Evolutionary conservation across 2,329 filamentous ascomycete species (phyloP), one percentile per base, ranked within the genome.

Genomic region (Fusarium penzigii): DNA sequence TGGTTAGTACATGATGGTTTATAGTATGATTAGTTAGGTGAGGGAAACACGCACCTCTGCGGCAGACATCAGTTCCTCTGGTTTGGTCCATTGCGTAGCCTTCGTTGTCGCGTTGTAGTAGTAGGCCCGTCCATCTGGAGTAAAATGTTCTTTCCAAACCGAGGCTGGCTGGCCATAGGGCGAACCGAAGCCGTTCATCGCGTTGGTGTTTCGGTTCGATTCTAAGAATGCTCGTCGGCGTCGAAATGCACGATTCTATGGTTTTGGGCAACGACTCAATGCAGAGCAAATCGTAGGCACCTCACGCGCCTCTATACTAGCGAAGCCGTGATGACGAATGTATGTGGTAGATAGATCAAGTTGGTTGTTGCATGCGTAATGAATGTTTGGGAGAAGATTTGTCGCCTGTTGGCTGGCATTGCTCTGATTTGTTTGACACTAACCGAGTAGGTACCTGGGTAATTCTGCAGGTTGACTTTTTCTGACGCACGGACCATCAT

Each of bases 11-110:
- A 52, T 34, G 32, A 25, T 29, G 40, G 12, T 39, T 6, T 5
- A 39, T n/a, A n/a, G 29, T 20, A 3, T 16, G 16, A 6, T 3
- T 1, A 43, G 13, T 7, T 4, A 16, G n/a, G 11, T 13, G n/a
- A 12, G 16, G 39, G 8, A 16, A 3, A 43, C 14, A 61, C 73
- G 58, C 74, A 92, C 91, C 84, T 96, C 92, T 46, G 86, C 84
- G 7, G 85, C 82, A 17, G 83, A 87, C 89, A 96, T 92, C 73
- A 96, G 78, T 42, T 96, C 94, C 67, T 89, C 83, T 5, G 94
- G 95, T 75, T 97, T 97, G 39, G 86, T 87, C 94, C 94, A 99
- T 82, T 92, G 88, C 32, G 94, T 97, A 57, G 82, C 84, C 69
- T 95, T 95, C 14, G 92, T 96, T 55, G 84, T 75, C 12, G 85